These are phyloP conservation scores for Epicoccum sorghinum DNA, from an alignment of 2,329 filamentous ascomycete genomes.

Conservation along the genomic window DNA sequence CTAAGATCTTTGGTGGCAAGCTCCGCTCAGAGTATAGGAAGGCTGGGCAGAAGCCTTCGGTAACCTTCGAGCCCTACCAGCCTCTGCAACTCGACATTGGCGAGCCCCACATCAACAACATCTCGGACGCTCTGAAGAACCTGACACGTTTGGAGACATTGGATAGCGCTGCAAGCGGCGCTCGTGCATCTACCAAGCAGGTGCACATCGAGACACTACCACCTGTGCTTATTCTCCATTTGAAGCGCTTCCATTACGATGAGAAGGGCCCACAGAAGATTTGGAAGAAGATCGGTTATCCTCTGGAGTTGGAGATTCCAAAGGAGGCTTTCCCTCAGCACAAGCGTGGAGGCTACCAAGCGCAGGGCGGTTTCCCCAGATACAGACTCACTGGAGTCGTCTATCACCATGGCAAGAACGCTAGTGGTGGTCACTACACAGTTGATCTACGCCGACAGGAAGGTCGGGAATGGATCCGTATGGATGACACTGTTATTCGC, in stretches of 20 bases:
- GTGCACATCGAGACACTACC: conserved; percentile 92
- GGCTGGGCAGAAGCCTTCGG: conserved; percentile 84
- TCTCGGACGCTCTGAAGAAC: conserved; percentile 85
- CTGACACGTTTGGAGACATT: conserved; percentile 84
- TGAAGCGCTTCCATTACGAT: conserved; percentile 98
- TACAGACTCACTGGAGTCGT: conserved; percentile 90
- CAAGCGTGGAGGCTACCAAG: conserved; percentile 68
- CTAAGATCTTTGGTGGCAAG: conserved; percentile 92
- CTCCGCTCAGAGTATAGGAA: conserved; percentile 88
- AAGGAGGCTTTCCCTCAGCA: conserved; percentile 83
- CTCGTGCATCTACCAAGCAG: conserved; percentile 85
- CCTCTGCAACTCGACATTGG: conserved; percentile 95
- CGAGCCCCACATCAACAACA: conserved; percentile 83
- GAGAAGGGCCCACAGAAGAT: conserved; percentile 92
- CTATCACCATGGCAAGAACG: conserved; percentile 97
- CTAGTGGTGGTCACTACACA: conserved; percentile 94
- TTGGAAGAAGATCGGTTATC: conserved; percentile 97
- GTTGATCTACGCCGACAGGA: conserved; percentile 96
- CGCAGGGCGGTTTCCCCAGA: conserved; percentile 74
- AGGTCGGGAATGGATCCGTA: conserved; percentile 91
- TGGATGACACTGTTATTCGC: conserved; percentile 91
- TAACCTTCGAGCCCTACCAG: conserved; percentile 92
- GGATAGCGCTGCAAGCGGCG: conserved; percentile 79
- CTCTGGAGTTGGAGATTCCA: conserved; percentile 90
- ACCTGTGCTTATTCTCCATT: conserved; percentile 88